These are phyloP conservation scores for Mrakia hoshinonis DNA, from an alignment of 768 basidiomycete species.

Conservation along the genomic window DNA sequence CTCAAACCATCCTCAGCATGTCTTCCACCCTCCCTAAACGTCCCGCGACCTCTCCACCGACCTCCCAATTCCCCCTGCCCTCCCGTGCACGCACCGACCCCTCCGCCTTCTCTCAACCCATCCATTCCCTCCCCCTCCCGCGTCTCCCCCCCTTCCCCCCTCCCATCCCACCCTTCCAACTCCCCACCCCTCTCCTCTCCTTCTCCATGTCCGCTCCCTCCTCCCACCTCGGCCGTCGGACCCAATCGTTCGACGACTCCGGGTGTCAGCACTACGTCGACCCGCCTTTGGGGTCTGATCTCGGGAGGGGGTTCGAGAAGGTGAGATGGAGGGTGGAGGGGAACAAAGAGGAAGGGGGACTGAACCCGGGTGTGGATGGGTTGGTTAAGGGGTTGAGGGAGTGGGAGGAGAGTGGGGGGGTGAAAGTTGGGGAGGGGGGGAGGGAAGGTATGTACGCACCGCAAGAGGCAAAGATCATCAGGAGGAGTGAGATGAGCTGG, in stretches of 20 bases:
- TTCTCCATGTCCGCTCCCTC: conserved; percentile 12
- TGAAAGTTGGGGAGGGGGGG: conserved; percentile 29
- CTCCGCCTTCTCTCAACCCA: not conserved
- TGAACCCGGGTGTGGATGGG: conserved; percentile 40
- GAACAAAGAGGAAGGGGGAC: conserved; percentile 36
- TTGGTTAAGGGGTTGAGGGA: conserved; percentile 33
- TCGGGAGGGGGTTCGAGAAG: conserved; percentile 38
- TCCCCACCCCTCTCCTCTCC: conserved; percentile 5
- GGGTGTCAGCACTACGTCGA: not conserved
- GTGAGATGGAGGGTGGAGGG: conserved; percentile 37
- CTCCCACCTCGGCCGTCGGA: not conserved
- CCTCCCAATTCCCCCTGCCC: not conserved
- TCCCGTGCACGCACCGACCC: not conserved
- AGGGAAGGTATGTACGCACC: conserved; percentile 9
- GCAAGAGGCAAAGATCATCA: too few relatives aligned
- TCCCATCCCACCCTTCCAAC: conserved; percentile 4
- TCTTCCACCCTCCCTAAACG: not conserved
- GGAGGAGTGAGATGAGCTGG: too few relatives aligned
- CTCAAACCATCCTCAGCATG: not conserved
- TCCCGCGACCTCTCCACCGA: not conserved
- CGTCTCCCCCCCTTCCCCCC: not conserved
- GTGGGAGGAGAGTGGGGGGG: conserved; percentile 28
- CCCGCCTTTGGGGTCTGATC: conserved; percentile 36
- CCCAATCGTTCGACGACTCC: conserved; percentile 5
- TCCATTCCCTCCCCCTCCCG: conserved; percentile 6